These are phyloP conservation scores for Candida sp. DNA, from an alignment of 1,139 yeast species.

Conservation along the genomic window DNA sequence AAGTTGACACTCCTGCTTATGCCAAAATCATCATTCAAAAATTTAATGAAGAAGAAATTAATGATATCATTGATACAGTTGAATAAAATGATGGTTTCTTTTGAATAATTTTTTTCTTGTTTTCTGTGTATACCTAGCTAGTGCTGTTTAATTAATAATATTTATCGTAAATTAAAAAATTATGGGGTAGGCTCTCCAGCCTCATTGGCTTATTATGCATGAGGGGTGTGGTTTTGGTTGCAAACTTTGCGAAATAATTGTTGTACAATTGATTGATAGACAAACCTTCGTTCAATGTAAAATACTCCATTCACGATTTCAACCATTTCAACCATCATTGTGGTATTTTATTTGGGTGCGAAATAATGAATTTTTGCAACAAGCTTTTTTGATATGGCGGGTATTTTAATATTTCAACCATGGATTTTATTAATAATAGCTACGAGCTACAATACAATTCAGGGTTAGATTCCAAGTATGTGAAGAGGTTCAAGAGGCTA, in stretches of 20 bases:
- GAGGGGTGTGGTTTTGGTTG: no score
- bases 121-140: no score
- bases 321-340: no score
- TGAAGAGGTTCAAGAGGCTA: not conserved
- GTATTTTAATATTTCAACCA: not conserved
- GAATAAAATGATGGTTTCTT: slow-evolving; percentile 6
- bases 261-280: not conserved
- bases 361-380: not conserved
- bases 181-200: no score
- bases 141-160: no score
- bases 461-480: not conserved
- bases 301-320: no score
- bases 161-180: no score
- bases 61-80: slow-evolving; percentile 11
- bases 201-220: no score
- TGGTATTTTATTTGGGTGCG: not conserved
- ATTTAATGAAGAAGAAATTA: slow-evolving; percentile 15
- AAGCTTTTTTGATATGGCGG: not conserved
- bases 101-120: no score
- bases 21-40: slow-evolving; percentile 26
- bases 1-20: slow-evolving; percentile 22
- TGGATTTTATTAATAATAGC: not conserved
- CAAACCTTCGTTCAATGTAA: no score
- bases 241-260: no score
- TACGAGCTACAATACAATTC: not conserved